Base-by-base conservation (phyloP, 2,329 filamentous ascomycete species). In the Fusarium pseudoanthophilum region DNA sequence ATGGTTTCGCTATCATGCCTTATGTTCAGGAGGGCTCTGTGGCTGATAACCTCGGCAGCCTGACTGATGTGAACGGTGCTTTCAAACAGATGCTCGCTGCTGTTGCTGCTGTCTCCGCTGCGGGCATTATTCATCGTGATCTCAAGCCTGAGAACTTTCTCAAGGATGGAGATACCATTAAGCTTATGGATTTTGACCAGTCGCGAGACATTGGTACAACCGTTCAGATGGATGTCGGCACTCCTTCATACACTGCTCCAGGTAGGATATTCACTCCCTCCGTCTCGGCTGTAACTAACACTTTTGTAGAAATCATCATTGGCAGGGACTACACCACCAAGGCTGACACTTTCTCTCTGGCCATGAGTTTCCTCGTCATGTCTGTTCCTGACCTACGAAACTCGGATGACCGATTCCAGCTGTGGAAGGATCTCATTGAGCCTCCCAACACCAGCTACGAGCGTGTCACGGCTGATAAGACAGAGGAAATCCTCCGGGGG, bases 111-210 rank as follows among this genome's bases (percentile, higher is more conserved):
- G 63, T 69, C 45, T 61, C 66, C 1, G 57, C 39, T 4, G 63
- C 62, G 5, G 66, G 66, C 1, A 69, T 69, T 6, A 60, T 69
- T 14, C 66, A 69, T 8, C 66, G 62, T 4, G 65, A 68, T 36
- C 56, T 69, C 32, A 69, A 67, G 49, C 66, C 66, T 2, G 66
- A 69, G 37, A 68, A 70, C 64, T 70, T 70, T 21, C 64, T 70
- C 32, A 59, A 64, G 26, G 67, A 70, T 40, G 67, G 67, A 0
- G 64, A 70, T 18, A 64, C 30, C 15, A 55, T 70, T 5, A 70
- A 70, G 20, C 52, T 70, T 7, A 70, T 70, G 64, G 67, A 70
- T n/a, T 70, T 70, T 42, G 67, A 70, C 21, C 67, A 70, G 24
- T 46, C 64, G 2, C 52, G 63, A 14, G 16, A 67, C 3, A 26